phyloP scores from a whole-genome alignment of 2,329 filamentous ascomycete genomes.

The Xylaria digitata region DNA sequence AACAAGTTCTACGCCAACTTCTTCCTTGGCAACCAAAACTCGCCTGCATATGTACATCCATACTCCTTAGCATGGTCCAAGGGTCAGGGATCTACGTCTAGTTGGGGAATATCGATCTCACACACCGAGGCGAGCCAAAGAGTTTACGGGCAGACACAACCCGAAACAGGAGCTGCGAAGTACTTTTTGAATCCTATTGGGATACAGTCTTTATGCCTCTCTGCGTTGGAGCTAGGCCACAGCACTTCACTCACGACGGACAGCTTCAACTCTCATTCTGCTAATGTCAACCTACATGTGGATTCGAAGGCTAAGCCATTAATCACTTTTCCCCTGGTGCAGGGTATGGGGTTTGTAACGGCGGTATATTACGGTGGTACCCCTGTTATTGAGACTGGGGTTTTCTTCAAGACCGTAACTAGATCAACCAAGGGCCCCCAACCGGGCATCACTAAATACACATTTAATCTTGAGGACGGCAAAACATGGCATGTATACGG shows the following conservation, averaged over 20 bases:
- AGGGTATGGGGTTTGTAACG: constrained; percentile 91
- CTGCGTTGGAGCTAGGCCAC: constrained; percentile 76
- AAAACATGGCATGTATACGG: constrained; percentile 85
- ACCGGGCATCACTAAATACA: constrained; percentile 79
- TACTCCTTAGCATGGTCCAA: constrained; percentile 77
- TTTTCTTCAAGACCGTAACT: constrained; percentile 78
- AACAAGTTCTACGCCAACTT: constrained; percentile 89
- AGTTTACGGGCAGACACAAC: constrained; percentile 70
- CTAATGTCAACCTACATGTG: constrained; percentile 74
- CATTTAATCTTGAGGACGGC: constrained; percentile 76
- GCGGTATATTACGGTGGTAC: constrained; percentile 76
- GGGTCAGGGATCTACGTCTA: constrained; percentile 69
- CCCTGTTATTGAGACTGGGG: constrained; percentile 78
- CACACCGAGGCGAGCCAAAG: constrained; percentile 77
- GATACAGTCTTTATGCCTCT: constrained; percentile 83
- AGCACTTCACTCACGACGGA: constrained; percentile 68
- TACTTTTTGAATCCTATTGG: constrained; percentile 87
- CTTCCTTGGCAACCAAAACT: constrained; percentile 77
- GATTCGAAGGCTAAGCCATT: constrained; percentile 64
- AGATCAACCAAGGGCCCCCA: constrained; percentile 67
- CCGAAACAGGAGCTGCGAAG: constrained; percentile 67
- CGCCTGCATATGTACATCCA: constrained; percentile 78
- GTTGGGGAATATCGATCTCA: constrained; percentile 82
- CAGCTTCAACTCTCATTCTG: constrained; percentile 67
- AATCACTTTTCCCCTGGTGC: constrained; percentile 83